Conservation (phyloP, 306 rosid species). For the Nissolia schottii region DNA sequence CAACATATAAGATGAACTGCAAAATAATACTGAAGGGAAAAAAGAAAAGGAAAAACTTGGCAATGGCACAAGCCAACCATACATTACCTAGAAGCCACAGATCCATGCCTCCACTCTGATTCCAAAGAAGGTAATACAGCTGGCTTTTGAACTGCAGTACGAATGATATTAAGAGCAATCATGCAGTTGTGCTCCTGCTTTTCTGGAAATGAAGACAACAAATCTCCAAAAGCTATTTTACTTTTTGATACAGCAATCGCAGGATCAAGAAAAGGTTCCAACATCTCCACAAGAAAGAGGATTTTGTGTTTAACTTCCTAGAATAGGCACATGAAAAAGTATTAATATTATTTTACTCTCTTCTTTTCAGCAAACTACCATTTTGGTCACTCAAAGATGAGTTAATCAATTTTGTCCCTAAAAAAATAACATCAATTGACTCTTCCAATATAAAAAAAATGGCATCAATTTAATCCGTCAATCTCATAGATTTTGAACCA, state of each 20-base stretch:
- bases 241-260: constrained; percentile 66
- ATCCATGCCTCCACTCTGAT: constrained; percentile 91
- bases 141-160: constrained; percentile 73
- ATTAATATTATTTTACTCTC: neutral
- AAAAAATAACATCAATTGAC: neutral
- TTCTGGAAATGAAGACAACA: constrained; percentile 64
- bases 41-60: neutral
- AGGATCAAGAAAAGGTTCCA: constrained; percentile 92
- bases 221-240: constrained; percentile 73
- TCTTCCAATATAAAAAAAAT: neutral
- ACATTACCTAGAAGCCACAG: constrained; percentile 82
- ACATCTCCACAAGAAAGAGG: constrained; percentile 93
- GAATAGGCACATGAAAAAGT: constrained; percentile 15
- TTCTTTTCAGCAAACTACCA: neutral
- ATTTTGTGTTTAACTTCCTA: constrained; percentile 85
- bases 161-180: constrained; percentile 72
- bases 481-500: neutral
- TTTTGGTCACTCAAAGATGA: neutral
- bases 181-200: constrained; percentile 62
- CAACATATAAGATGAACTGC: constrained; percentile 5
- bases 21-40: neutral
- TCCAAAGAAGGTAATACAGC: constrained; percentile 88
- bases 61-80: neutral
- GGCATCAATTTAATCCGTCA: neutral
- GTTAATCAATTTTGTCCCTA: neutral